A percentile compares a stretch with the other conserved stretches of the same genome.
These are phyloP conservation scores for Scheffersomyces segobiensis DNA, from an alignment of 1,139 yeast genomes.

Conservation along the genomic window DNA sequence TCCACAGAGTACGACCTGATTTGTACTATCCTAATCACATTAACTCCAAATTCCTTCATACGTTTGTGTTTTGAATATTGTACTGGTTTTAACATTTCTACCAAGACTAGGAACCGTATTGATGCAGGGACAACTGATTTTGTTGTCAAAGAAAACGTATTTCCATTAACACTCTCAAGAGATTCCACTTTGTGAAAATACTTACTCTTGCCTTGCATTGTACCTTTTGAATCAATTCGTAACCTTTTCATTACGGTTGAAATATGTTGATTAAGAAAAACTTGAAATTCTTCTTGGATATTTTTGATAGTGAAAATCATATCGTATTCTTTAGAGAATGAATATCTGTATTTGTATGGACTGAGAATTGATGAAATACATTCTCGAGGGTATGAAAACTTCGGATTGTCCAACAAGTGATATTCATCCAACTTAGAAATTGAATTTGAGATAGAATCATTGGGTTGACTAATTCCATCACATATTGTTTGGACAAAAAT, in stretches of 20 bases:
- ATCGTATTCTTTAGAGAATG: not conserved
- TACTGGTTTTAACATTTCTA: conserved; percentile 33
- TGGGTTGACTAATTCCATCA: not conserved
- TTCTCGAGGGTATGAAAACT: not conserved
- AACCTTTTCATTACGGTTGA: conserved; percentile 21
- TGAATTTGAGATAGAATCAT: not conserved
- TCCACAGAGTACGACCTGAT: not conserved
- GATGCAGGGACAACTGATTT: conserved; percentile 4
- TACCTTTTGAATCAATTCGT: conserved; percentile 18
- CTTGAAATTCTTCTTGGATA: not conserved
- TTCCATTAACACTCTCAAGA: conserved; percentile 4
- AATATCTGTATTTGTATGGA: not conserved
- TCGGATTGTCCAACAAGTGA: not conserved
- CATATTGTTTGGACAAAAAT: not conserved
- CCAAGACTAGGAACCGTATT: conserved; percentile 7
- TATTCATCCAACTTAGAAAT: not conserved
- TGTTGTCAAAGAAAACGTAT: conserved; percentile 1
- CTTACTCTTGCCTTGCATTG: conserved; percentile 30
- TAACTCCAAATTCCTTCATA: conserved; percentile 27
- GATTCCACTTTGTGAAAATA: conserved; percentile 20
- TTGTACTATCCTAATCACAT: conserved; percentile 14
- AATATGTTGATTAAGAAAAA: conserved; percentile 16
- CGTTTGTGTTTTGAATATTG: conserved; percentile 23
- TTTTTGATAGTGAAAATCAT: not conserved
- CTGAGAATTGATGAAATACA: not conserved